Evolutionary conservation across 768 basidiomycete genomes (phyloP).

Genomic region (Hysterangium stoloniferum): DNA sequence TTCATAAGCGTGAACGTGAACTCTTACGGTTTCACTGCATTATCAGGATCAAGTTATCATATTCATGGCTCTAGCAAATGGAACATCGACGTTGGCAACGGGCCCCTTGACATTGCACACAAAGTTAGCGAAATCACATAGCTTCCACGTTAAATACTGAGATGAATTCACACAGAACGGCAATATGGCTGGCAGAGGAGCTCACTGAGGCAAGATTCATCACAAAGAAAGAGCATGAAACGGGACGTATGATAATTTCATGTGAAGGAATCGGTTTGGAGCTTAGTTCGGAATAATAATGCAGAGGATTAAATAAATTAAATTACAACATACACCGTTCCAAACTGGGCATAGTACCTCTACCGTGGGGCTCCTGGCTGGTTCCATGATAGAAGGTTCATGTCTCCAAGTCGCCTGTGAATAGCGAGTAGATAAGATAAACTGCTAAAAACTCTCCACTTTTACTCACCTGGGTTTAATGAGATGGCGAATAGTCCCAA

Average conservation of each 20-base stretch:
- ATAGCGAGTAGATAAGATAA: conserved; percentile 12
- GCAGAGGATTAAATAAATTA: conserved; percentile 4
- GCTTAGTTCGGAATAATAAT: too few relatives aligned
- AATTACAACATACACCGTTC: conserved; percentile 3
- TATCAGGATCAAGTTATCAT: conserved; percentile 72
- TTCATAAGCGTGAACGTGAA: not conserved
- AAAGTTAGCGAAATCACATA: too few relatives aligned
- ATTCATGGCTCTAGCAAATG: conserved; percentile 66
- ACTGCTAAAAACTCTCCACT: not conserved
- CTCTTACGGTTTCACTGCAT: conserved; percentile 14
- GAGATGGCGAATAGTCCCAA: conserved; percentile 86
- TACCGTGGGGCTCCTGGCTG: conserved; percentile 28
- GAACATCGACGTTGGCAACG: conserved; percentile 47
- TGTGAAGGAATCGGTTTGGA: conserved; percentile 12
- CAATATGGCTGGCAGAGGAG: conserved; percentile 65
- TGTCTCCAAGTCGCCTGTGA: conserved; percentile 72
- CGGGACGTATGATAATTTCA: conserved; percentile 23
- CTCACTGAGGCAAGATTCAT: conserved; percentile 61
- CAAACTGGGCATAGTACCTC: conserved; percentile 9
- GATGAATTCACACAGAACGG: conserved; percentile 36
- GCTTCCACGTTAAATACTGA: too few relatives aligned
- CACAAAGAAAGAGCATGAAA: conserved; percentile 33
- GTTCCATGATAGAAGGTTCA: conserved; percentile 84
- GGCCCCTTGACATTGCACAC: conserved; percentile 64
- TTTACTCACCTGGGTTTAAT: conserved; percentile 76